phyloP scores from a whole-genome alignment of 2,329 filamentous ascomycete species.

The Polytolypa hystricis region DNA sequence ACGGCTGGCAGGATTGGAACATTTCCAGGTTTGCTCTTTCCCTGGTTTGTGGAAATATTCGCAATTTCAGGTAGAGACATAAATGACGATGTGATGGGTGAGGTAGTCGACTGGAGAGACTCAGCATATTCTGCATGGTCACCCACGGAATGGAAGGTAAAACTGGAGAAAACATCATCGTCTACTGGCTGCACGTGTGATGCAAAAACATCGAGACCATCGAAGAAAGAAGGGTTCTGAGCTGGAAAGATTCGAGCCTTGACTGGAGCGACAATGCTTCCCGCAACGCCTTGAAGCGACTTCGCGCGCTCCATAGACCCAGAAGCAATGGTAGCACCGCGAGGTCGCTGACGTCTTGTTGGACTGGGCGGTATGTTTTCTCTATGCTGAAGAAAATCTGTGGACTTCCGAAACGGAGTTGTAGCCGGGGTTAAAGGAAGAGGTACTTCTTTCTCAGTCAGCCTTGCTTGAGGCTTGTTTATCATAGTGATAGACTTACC shows the following conservation, averaged over 20 bases:
- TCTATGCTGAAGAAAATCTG: conserved; percentile 27
- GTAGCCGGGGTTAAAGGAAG: conserved; percentile 56
- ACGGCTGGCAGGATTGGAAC: conserved; percentile 21
- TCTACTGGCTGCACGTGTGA: conserved; percentile 33
- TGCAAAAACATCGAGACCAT: conserved; percentile 42
- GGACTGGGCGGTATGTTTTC: conserved; percentile 31
- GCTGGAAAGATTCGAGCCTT: conserved; percentile 41
- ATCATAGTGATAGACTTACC: conserved; percentile 42
- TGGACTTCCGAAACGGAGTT: conserved; percentile 42
- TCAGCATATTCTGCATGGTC: conserved; percentile 17
- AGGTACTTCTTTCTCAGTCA: conserved; percentile 7
- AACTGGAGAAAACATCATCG: conserved; percentile 11
- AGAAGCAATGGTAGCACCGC: conserved; percentile 22
- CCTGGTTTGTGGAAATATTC: conserved; percentile 24
- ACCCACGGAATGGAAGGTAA: conserved; percentile 9
- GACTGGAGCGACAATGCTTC: conserved; percentile 22
- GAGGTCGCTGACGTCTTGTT: conserved; percentile 22
- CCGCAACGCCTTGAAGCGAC: conserved; percentile 36
- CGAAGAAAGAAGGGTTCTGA: conserved; percentile 41
- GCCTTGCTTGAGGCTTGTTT: not conserved
- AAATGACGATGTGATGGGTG: conserved; percentile 40
- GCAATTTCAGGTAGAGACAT: conserved; percentile 44
- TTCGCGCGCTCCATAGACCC: conserved; percentile 35
- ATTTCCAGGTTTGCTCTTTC: conserved; percentile 17
- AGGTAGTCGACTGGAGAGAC: conserved; percentile 17